Percentiles rank a stretch among this genome's conserved stretches.
phyloP scores from a whole-genome alignment of 495 filamentous ascomycete species.

The Aspergillus campestris region DNA sequence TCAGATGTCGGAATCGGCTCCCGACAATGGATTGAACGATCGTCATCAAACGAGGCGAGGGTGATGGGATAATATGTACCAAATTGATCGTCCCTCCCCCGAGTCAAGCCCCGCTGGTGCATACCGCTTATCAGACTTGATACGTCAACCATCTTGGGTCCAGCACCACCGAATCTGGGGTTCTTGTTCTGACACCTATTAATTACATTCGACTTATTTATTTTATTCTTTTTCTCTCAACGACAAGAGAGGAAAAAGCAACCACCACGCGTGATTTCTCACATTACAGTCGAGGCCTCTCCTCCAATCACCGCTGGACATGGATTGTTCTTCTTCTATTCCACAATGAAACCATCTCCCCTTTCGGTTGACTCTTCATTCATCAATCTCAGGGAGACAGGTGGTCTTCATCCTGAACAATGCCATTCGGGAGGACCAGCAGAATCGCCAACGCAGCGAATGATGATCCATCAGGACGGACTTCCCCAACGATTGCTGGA shows the following conservation, averaged over 20 bases:
- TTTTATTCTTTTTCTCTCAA: too few species aligned
- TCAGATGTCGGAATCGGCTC: too few species aligned
- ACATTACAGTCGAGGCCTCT: constrained; percentile 1
- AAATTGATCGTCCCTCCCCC: too few species aligned
- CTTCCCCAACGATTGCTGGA: background rate
- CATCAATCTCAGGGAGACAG: background rate
- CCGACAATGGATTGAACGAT: too few species aligned
- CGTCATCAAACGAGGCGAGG: too few species aligned
- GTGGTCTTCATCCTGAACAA: background rate
- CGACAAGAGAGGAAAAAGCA: background rate
- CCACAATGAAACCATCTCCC: too few species aligned
- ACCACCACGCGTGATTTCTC: background rate
- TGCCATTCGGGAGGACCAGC: background rate
- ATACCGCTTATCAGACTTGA: constrained; percentile 10
- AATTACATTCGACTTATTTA: too few species aligned
- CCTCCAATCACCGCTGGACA: background rate
- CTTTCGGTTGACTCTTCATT: background rate
- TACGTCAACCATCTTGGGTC: constrained; percentile 2
- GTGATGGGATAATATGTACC: too few species aligned
- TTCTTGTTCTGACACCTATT: too few species aligned
- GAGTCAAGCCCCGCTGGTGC: too few species aligned
- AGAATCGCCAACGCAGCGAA: constrained; percentile 1
- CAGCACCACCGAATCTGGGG: too few species aligned
- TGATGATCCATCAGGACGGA: background rate
- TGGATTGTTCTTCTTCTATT: too few species aligned